Evolutionary conservation across 805 yeast species (phyloP).

Genomic region (Kodamaea sagamina): DNA sequence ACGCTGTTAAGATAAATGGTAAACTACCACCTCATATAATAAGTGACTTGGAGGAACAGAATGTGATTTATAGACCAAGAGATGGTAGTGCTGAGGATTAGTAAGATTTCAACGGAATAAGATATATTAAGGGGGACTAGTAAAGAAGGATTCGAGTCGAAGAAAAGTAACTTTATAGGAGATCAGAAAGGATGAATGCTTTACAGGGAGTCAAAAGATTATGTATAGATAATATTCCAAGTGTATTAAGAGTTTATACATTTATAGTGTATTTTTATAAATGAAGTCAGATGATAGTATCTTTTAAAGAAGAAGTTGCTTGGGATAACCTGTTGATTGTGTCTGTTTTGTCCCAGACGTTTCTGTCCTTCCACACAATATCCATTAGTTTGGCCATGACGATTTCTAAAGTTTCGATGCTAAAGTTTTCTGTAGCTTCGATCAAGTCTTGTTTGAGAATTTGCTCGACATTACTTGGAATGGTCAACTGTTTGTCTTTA

Average conservation of each 20-base stretch:
- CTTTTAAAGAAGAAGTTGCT: constrained; percentile 14
- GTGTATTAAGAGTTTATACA: neutral
- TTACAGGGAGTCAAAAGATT: neutral
- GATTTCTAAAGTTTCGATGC: constrained; percentile 40
- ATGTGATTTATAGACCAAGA: constrained; percentile 88
- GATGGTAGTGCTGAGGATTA: constrained; percentile 83
- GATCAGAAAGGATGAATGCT: no score
- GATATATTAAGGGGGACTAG: no score
- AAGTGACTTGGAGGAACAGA: constrained; percentile 67
- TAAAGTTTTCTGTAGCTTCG: constrained; percentile 34
- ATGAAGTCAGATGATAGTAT: constrained; percentile 5
- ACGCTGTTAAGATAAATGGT: constrained; percentile 93
- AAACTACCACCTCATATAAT: constrained; percentile 85
- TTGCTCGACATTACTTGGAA: constrained; percentile 22
- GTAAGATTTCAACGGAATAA: no score
- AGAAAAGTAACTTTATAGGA: no score
- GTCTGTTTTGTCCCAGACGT: constrained; percentile 44
- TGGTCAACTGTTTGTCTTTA: constrained; percentile 51
- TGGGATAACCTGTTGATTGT: constrained; percentile 36
- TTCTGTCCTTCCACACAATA: constrained; percentile 67
- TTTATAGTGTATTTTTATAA: constrained; percentile 3
- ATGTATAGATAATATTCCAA: neutral
- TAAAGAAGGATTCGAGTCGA: no score
- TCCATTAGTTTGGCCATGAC: constrained; percentile 68
- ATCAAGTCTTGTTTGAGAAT: constrained; percentile 31